These are phyloP conservation scores for Apodospora peruviana DNA, from an alignment of 495 filamentous ascomycete species.

Conservation along the genomic window DNA sequence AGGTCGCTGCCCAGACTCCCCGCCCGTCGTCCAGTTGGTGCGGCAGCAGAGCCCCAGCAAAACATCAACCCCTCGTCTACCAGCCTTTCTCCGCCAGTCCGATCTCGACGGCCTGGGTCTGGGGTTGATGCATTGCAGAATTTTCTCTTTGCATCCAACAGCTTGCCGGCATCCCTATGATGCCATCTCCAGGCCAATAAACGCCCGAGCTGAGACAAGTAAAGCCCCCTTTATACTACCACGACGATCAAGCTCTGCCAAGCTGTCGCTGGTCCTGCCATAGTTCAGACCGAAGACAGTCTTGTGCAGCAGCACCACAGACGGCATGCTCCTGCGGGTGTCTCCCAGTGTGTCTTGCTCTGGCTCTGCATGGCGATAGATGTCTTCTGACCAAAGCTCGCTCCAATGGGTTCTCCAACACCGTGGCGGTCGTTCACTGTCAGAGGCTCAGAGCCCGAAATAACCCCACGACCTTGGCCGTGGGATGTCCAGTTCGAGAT, in stretches of 20 bases:
- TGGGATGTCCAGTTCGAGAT: slow-evolving; percentile 10
- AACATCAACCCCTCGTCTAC: background rate
- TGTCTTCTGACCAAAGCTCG: slow-evolving; percentile 10
- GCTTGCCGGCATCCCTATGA: background rate
- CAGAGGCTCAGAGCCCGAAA: no score
- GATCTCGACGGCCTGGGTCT: background rate
- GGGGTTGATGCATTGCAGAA: slow-evolving; percentile 3
- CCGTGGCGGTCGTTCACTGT: background rate
- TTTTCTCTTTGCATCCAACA: slow-evolving; percentile 7
- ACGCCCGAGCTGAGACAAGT: slow-evolving; percentile 9
- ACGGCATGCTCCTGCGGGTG: background rate
- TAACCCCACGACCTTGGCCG: slow-evolving; percentile 4
- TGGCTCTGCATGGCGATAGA: slow-evolving; percentile 10
- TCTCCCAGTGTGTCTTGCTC: background rate
- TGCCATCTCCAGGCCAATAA: slow-evolving; percentile 11
- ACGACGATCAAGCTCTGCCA: background rate
- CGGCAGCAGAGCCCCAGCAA: slow-evolving; percentile 1
- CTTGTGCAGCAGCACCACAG: slow-evolving; percentile 8
- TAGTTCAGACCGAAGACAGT: slow-evolving; percentile 12
- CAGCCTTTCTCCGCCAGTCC: slow-evolving; percentile 1
- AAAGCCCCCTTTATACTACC: slow-evolving; percentile 2
- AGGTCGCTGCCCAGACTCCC: background rate
- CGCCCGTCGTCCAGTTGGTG: background rate
- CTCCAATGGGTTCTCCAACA: slow-evolving; percentile 10
- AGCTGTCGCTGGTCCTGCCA: slow-evolving; percentile 6